Evolutionary conservation across 176 grass and related monocot genomes (phyloP).

Genomic region (Ananas comosus): DNA sequence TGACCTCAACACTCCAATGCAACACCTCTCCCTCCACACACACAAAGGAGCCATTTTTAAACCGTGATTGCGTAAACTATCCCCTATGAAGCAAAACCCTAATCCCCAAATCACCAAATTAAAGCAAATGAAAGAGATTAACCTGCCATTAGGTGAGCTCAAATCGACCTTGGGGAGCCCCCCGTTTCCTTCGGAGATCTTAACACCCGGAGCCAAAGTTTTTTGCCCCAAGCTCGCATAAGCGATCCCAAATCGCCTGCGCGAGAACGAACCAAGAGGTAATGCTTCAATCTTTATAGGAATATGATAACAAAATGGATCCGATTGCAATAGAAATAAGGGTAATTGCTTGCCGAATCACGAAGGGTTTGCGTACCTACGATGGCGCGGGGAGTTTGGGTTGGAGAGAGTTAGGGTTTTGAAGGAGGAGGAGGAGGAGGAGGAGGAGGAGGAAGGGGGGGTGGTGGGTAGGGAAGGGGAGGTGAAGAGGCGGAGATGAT

Average conservation of each 20-base stretch:
- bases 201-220: conserved; percentile 48
- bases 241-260: conserved; percentile 47
- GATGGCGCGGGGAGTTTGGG: background rate
- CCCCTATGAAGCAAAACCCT: background rate
- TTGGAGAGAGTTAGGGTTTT: conserved; percentile 19
- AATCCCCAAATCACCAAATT: background rate
- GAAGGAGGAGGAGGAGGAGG: conserved; percentile 7
- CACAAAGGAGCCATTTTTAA: background rate
- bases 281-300: background rate
- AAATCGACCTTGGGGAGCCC: conserved; percentile 65
- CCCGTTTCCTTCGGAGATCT: conserved; percentile 67
- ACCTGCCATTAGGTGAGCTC: conserved; percentile 74
- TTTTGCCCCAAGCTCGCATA: conserved; percentile 54
- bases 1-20: background rate
- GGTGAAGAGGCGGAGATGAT: conserved; percentile 24
- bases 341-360: too few species aligned
- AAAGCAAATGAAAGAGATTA: background rate
- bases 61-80: background rate
- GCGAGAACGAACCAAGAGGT: background rate
- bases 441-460: background rate
- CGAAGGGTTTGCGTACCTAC: background rate
- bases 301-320: background rate
- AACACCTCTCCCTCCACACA: background rate
- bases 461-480: background rate
- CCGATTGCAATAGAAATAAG: too few species aligned